A percentile compares a stretch with the other conserved stretches of the same genome.
These are phyloP conservation scores for Coemansia sp. DNA, from an alignment of 192 early-diverging fungal genomes.

Conservation along the genomic window DNA sequence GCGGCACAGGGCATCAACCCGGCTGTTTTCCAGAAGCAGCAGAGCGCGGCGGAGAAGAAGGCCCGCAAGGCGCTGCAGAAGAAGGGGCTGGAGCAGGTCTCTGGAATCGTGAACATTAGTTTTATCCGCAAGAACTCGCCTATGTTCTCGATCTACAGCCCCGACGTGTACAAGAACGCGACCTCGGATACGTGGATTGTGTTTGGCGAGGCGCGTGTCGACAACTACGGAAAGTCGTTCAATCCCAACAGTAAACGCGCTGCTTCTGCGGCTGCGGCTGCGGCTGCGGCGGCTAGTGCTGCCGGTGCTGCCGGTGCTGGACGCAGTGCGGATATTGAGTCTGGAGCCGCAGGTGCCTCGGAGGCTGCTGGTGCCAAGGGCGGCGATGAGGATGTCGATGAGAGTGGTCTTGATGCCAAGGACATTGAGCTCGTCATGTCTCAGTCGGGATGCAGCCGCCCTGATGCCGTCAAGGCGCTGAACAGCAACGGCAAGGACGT, in stretches of 20 bases:
- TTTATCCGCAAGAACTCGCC: constrained; percentile 80
- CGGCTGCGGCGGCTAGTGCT: constrained; percentile 39
- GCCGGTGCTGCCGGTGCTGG: constrained; percentile 42
- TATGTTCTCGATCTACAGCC: constrained; percentile 83
- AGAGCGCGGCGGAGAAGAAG: constrained; percentile 91
- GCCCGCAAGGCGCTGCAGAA: constrained; percentile 94
- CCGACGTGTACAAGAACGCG: constrained; percentile 91
- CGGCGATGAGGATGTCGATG: constrained; percentile 78
- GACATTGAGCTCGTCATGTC: constrained; percentile 94
- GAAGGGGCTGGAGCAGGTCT: constrained; percentile 85
- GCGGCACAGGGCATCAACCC: constrained; percentile 38
- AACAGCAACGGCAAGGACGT: constrained; percentile 86
- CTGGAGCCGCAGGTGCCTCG: constrained; percentile 15
- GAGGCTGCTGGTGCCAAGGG: constrained; percentile 37
- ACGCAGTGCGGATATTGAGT: constrained; percentile 39
- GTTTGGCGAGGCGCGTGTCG: constrained; percentile 91
- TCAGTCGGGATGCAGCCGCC: constrained; percentile 85
- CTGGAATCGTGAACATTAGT: constrained; percentile 87
- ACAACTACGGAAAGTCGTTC: constrained; percentile 76
- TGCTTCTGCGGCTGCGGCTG: constrained; percentile 44
- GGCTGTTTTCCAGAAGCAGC: constrained; percentile 44
- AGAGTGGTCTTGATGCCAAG: constrained; percentile 78
- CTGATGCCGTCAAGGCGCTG: constrained; percentile 91
- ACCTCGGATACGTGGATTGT: constrained; percentile 94
- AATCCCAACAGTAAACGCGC: constrained; percentile 62